phyloP scores from a whole-genome alignment of 257 asterid species.

The Rauvolfia tetraphylla region DNA sequence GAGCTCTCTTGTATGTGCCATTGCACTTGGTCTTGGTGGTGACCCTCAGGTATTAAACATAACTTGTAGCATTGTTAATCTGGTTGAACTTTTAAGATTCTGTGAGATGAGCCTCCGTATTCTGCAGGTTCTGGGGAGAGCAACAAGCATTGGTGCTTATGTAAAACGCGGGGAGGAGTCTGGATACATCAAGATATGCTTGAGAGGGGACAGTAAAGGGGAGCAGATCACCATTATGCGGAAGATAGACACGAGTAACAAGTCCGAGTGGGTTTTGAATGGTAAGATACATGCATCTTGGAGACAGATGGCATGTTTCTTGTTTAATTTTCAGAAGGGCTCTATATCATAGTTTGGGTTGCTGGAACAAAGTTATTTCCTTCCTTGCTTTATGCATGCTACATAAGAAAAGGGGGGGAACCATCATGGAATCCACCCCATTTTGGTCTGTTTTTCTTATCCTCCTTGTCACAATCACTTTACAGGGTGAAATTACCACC shows the following conservation, averaged over 20 bases:
- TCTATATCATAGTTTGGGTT: background rate
- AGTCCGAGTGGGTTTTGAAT: constrained; percentile 88
- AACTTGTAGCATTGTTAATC: constrained; percentile 10
- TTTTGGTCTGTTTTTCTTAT: background rate
- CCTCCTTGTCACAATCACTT: background rate
- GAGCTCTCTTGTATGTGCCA: constrained; percentile 96
- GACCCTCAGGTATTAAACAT: constrained; percentile 68
- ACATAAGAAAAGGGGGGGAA: background rate
- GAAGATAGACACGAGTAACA: constrained; percentile 64
- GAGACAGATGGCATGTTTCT: background rate
- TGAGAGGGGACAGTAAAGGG: constrained; percentile 62
- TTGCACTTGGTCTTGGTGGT: constrained; percentile 93
- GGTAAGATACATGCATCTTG: constrained; percentile 42
- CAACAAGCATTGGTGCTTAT: constrained; percentile 79
- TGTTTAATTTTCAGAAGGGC: constrained; percentile 2
- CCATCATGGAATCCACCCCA: background rate
- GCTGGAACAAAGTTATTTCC: background rate
- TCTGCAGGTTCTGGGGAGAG: constrained; percentile 89
- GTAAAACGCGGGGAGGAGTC: constrained; percentile 96
- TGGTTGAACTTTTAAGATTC: constrained; percentile 16
- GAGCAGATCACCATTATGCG: constrained; percentile 57
- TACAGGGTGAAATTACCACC: background rate
- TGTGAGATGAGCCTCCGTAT: constrained; percentile 18
- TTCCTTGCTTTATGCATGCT: background rate
- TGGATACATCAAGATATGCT: constrained; percentile 60